These are phyloP conservation scores for Gamarada debralockiae DNA, from an alignment of 495 filamentous ascomycete species.

Conservation along the genomic window DNA sequence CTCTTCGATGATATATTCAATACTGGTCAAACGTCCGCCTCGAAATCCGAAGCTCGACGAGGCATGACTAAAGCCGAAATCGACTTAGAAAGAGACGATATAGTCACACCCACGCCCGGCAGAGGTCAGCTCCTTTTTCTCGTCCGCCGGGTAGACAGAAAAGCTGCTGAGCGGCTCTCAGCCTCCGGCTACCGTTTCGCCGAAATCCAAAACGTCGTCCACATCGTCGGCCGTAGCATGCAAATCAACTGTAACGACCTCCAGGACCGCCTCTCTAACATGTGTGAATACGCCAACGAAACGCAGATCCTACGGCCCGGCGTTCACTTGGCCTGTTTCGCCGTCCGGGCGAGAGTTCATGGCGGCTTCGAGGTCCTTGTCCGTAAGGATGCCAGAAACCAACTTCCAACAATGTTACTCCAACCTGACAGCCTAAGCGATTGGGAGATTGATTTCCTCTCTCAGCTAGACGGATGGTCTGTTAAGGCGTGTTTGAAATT, in stretches of 20 bases:
- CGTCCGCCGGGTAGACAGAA: slow-evolving; percentile 57
- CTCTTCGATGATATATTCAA: slow-evolving; percentile 76
- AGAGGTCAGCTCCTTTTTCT: slow-evolving; percentile 78
- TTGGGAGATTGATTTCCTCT: slow-evolving; percentile 48
- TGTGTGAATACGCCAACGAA: slow-evolving; percentile 54
- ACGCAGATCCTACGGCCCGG: slow-evolving; percentile 55
- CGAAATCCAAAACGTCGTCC: slow-evolving; percentile 61
- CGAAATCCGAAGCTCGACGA: no score
- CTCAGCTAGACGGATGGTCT: slow-evolving; percentile 11
- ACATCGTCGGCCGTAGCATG: slow-evolving; percentile 63
- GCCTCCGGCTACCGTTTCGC: slow-evolving; percentile 75
- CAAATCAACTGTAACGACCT: slow-evolving; percentile 59
- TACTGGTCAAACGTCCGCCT: slow-evolving; percentile 42
- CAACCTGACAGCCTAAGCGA: slow-evolving; percentile 50
- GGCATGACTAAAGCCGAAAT: no score
- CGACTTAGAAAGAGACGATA: not conserved
- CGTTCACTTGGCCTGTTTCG: slow-evolving; percentile 73
- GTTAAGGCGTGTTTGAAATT: slow-evolving; percentile 10
- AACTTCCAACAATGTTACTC: slow-evolving; percentile 64
- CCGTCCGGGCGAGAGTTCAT: slow-evolving; percentile 53
- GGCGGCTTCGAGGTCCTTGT: slow-evolving; percentile 75
- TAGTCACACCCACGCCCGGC: slow-evolving; percentile 36
- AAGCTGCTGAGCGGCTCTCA: slow-evolving; percentile 58
- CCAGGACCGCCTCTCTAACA: slow-evolving; percentile 49
- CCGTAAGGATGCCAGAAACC: slow-evolving; percentile 55